These are phyloP conservation scores for Rhizophagus clarus DNA, from an alignment of 192 early-diverging fungal genomes.

Conservation along the genomic window DNA sequence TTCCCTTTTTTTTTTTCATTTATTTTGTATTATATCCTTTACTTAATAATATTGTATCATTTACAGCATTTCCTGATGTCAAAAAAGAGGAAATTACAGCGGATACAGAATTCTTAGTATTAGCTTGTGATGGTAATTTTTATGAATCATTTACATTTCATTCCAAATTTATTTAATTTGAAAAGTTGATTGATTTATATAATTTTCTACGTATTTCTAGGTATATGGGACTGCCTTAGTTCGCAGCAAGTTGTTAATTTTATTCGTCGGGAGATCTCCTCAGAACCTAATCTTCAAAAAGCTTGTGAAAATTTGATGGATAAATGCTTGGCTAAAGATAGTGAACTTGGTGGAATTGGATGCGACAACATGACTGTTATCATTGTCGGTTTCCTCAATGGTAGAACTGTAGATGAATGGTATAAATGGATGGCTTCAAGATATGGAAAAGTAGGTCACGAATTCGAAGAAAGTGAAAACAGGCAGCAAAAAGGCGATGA, in stretches of 20 bases:
- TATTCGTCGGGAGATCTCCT: conserved; percentile 55
- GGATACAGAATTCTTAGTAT: conserved; percentile 89
- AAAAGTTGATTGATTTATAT: not conserved
- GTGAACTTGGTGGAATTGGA: conserved; percentile 87
- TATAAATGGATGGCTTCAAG: conserved; percentile 46
- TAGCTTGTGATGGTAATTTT: conserved; percentile 93
- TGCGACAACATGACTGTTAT: conserved; percentile 99
- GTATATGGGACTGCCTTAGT: conserved; percentile 98
- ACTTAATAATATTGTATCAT: not conserved
- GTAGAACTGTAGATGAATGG: conserved; percentile 81
- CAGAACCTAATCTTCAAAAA: conserved; percentile 14
- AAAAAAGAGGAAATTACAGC: conserved; percentile 57
- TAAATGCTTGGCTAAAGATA: conserved; percentile 85
- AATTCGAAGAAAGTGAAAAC: not conserved
- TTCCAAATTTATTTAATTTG: not conserved
- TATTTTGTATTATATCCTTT: not conserved
- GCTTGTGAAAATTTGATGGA: conserved; percentile 94
- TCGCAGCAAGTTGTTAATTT: conserved; percentile 90
- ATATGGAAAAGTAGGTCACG: conserved; percentile 30
- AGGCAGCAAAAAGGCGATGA: not conserved
- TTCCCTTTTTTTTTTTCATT: not conserved
- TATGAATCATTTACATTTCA: not conserved
- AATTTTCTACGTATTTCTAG: conserved; percentile 42
- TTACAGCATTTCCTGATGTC: conserved; percentile 80
- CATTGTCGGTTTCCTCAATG: conserved; percentile 85